Conservation (phyloP, 2,329 filamentous ascomycete species). For the Neophaeococcomyces aloes region DNA sequence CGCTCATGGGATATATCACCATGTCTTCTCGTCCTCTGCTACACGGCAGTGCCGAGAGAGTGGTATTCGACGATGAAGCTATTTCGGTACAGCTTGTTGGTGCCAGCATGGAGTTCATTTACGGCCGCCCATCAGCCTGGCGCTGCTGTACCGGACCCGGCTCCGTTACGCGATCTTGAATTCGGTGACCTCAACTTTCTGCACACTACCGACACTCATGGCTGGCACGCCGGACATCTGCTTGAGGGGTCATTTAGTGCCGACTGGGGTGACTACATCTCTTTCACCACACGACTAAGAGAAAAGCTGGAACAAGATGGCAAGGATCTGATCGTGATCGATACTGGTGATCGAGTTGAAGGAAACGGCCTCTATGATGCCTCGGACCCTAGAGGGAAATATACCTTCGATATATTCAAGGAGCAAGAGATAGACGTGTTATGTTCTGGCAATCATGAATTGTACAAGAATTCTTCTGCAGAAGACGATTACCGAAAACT, state of each 20-base stretch:
- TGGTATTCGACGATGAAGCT: not conserved
- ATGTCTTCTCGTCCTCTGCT: not conserved
- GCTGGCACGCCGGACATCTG: constrained; percentile 88
- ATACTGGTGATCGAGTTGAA: constrained; percentile 88
- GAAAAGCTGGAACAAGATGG: constrained; percentile 66
- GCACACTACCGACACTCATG: constrained; percentile 90
- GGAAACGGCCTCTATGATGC: constrained; percentile 91
- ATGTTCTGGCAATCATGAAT: constrained; percentile 85
- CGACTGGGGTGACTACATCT: constrained; percentile 97
- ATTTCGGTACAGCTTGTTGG: too few species aligned
- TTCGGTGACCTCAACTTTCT: constrained; percentile 96
- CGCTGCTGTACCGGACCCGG: constrained; percentile 64
- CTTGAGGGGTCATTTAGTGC: constrained; percentile 90
- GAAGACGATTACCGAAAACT: constrained; percentile 68
- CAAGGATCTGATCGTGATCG: constrained; percentile 79
- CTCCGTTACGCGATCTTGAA: constrained; percentile 69
- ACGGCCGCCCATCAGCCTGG: constrained; percentile 59
- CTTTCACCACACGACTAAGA: constrained; percentile 75
- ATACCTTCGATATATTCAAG: constrained; percentile 76
- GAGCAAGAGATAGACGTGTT: constrained; percentile 76
- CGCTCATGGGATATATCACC: not conserved
- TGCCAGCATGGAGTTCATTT: not conserved
- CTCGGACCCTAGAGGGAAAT: constrained; percentile 75
- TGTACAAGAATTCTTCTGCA: constrained; percentile 72
- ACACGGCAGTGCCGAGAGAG: not conserved